phyloP scores from a whole-genome alignment of 805 yeast species.

The Suhomyces sp. region DNA sequence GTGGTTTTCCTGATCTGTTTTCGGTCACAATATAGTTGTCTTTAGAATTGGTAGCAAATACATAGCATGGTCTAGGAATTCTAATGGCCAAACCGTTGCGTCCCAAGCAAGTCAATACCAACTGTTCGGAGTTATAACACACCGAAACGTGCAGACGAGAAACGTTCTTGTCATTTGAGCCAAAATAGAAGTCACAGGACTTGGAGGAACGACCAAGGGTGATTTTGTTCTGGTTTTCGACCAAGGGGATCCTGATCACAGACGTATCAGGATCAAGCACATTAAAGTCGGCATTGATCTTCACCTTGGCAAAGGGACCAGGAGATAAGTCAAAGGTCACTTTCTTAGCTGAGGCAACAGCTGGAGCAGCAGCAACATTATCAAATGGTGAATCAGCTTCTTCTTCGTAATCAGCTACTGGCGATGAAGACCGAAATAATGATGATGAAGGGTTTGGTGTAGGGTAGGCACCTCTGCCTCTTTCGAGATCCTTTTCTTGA shows the following conservation, averaged over 20 bases:
- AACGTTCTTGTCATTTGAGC: conserved; percentile 51
- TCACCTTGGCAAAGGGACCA: conserved; percentile 10
- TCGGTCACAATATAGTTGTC: conserved; percentile 22
- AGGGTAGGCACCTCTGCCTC: conserved; percentile 46
- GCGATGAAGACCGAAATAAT: conserved; percentile 42
- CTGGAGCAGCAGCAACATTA: neutral
- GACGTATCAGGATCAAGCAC: conserved; percentile 32
- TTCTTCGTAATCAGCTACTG: conserved; percentile 17
- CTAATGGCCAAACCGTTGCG: conserved; percentile 74
- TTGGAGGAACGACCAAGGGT: conserved; percentile 70
- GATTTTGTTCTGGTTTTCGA: conserved; percentile 35
- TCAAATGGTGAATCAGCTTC: neutral
- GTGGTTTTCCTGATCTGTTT: conserved; percentile 21
- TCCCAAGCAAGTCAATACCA: conserved; percentile 71
- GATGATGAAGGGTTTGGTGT: conserved; percentile 71
- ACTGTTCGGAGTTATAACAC: conserved; percentile 41
- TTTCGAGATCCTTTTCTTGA: conserved; percentile 4
- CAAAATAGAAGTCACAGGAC: conserved; percentile 51
- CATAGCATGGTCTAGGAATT: conserved; percentile 52
- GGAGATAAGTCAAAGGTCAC: conserved; percentile 12
- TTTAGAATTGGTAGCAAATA: conserved; percentile 22
- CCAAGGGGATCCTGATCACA: conserved; percentile 40
- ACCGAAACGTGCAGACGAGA: conserved; percentile 67
- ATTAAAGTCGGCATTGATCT: conserved; percentile 34
- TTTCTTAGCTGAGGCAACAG: conserved; percentile 7